Evolutionary conservation across 495 filamentous ascomycete species (phyloP).

Genomic region (Penicillium odoratum): DNA sequence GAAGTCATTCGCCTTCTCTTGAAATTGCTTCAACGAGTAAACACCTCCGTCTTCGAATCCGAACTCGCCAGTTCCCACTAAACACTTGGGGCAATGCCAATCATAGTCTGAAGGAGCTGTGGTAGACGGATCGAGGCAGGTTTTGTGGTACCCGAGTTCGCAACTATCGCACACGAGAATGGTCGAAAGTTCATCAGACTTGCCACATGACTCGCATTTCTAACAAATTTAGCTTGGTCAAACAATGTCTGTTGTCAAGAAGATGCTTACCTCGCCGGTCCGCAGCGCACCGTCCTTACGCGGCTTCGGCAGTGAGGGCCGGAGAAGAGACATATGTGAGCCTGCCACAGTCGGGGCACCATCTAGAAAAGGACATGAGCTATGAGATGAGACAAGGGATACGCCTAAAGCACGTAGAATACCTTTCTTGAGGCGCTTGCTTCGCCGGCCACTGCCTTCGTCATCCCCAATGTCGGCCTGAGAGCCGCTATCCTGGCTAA

Average conservation of each 20-base stretch:
- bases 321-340: constrained; percentile 93
- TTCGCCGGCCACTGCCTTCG: constrained; percentile 71
- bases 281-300: constrained; percentile 65
- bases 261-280: constrained; percentile 69
- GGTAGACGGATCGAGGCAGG: constrained; percentile 87
- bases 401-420: constrained; percentile 14
- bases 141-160: constrained; percentile 82
- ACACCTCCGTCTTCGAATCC: constrained; percentile 97
- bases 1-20: constrained; percentile 93
- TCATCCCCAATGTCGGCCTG: constrained; percentile 64
- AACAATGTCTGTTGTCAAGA: neutral
- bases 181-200: constrained; percentile 66
- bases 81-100: constrained; percentile 94
- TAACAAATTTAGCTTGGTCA: constrained; percentile 31
- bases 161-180: constrained; percentile 91
- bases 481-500: constrained; percentile 73
- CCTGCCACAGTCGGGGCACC: constrained; percentile 86
- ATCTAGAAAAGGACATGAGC: constrained; percentile 53
- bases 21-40: constrained; percentile 94
- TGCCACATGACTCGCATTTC: constrained; percentile 88
- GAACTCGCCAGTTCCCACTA: constrained; percentile 95
- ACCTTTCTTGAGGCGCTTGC: constrained; percentile 95
- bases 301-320: constrained; percentile 72
- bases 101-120: constrained; percentile 77
- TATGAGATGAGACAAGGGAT: neutral